Evolutionary conservation across 306 rosid genomes (phyloP), one percentile per base, ranked within the genome.

Genomic region (Gastrolobium villosum): DNA sequence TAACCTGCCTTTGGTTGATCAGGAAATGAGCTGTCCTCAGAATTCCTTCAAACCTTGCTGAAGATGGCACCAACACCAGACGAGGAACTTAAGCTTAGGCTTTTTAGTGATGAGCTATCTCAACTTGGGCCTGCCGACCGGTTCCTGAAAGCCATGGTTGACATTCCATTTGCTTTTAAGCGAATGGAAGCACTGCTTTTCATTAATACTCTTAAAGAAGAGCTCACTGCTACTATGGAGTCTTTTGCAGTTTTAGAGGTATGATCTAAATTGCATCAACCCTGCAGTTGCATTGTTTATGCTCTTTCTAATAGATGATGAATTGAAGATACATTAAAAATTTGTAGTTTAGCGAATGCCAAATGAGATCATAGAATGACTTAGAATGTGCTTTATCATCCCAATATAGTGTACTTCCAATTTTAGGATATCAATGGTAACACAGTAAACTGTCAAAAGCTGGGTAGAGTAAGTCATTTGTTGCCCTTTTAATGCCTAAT

Each of bases 61-160:
- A 93, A 89, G 91, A 96, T 96, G 98, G 88, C 94, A 64, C 99
- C 99, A 14, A 93, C 99, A 28, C 49, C 88, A 11, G 99, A 96
- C 3, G 99, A 96, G 86, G 98, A 96, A 82, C 93, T 90, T 72
- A 96, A 91, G 87, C 99, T 96, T 62, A 87, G 94, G 85, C 84
- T 86, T 48, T 96, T 87, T 69, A 72, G 3, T 81, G 99, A 97
- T 81, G 89, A 86, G 63, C 77, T 85, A 78, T 79, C 98, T 84
- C 94, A 74, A 76, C 99, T 96, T 62, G 91, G 94, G 46, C 93
- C 95, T 46, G 99, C 99, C 54, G 99, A 96, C 67, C 86, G 92
- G 43, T 93, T 96, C 82, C 89, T 96, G 44, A 96, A 93, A 84
- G 81, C 79, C 34, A 54, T 96, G 79, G 90, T 93, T 59, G 94